Conservation (phyloP, 768 basidiomycete genomes). For the Arthromyces matolae region DNA sequence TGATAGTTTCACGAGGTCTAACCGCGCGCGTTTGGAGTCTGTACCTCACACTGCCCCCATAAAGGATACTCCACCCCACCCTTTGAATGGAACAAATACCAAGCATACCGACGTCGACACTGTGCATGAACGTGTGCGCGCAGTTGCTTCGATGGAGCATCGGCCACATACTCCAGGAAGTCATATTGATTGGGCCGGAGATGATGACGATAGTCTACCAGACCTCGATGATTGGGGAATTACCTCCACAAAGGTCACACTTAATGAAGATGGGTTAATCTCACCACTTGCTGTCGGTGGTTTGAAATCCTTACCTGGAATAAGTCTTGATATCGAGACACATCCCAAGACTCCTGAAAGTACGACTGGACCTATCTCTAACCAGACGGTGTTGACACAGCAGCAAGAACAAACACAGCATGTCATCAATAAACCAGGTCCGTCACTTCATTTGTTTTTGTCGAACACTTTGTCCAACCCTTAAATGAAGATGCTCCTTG, state of each 20-base stretch:
- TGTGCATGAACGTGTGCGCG: slow-evolving; percentile 73
- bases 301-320: slow-evolving; percentile 56
- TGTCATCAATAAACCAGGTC: background rate
- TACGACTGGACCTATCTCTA: background rate
- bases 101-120: slow-evolving; percentile 66
- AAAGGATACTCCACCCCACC: slow-evolving; percentile 62
- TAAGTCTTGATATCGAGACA: slow-evolving; percentile 23
- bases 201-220: slow-evolving; percentile 79
- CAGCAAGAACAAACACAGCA: background rate
- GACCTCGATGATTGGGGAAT: slow-evolving; percentile 87
- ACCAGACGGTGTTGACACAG: background rate
- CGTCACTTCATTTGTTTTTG: background rate
- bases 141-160: slow-evolving; percentile 68
- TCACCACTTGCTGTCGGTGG: slow-evolving; percentile 68
- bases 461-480: slow-evolving; percentile 3
- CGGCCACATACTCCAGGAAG: slow-evolving; percentile 69
- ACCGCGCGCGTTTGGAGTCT: slow-evolving; percentile 23
- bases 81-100: slow-evolving; percentile 36
- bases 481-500: slow-evolving; percentile 8
- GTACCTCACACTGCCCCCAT: slow-evolving; percentile 38
- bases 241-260: slow-evolving; percentile 33
- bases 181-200: slow-evolving; percentile 87
- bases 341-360: background rate
- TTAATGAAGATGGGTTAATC: slow-evolving; percentile 41
- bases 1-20: slow-evolving; percentile 31